Evolutionary conservation across 257 asterid species (phyloP), one percentile per base, ranked within the genome.

Genomic region (Knoxia roxburghii): DNA sequence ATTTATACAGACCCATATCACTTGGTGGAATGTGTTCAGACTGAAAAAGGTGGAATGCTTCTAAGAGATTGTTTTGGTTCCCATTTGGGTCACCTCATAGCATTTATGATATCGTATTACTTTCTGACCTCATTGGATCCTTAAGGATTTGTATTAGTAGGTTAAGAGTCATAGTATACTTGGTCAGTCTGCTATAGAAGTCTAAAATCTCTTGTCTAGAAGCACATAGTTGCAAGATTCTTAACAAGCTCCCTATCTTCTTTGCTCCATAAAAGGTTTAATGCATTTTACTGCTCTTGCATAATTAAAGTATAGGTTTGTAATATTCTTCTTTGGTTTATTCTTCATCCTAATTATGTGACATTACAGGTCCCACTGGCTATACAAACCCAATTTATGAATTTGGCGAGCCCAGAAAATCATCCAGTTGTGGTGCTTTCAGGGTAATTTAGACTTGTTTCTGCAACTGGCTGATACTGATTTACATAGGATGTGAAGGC

Each of bases 381-480:
- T 77, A 84, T 93, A 72, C 83, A 85, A 74, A 79, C 80, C 67
- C 83, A 74, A 63, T 86, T 78, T 75, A 58, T 72, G 71, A 79
- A 86, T 53, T 53, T 81, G 60, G 64, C 76, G 86, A 94, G 88
- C 73, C 77, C 80, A 62, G 97, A 85, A 77, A 80, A 88, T 71
- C 97, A 93, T 84, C 99, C 99, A 24, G 89, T 93, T 79, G 83
- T 84, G 70, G 63, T 81, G 59, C 95, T 93, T 55, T 90, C 85
- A 73, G 79, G 97, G 99, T 90, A 83, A 72, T 75, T 58, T 56
- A 37, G 70, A 70, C 71, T 65, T 58, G 13, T 61, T 63, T 56
- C 61, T 70, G 54, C 64, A 26, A 35, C 67, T 61, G 50, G 32
- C 63, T 24, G 4, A 20, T 26, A 17, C 39, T 21, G 61, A 48